A percentile compares a stretch with the other conserved stretches of the same genome.
Conservation (phyloP, 192 early-diverging fungal genomes). For the Gaertneriomyces semiglobifer region DNA sequence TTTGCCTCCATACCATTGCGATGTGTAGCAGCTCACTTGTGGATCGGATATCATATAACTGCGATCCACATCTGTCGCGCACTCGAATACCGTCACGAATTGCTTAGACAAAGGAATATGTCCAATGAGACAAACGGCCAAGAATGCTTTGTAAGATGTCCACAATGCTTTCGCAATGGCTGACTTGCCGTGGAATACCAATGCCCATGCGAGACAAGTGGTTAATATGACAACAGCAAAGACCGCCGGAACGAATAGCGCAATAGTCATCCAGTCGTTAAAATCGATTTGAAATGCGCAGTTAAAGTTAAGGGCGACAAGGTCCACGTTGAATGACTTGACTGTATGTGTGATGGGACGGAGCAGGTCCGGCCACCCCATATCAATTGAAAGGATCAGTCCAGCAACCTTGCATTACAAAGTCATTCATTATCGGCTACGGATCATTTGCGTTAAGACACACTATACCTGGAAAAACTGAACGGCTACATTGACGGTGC, state of each 20-base stretch:
- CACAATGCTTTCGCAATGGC: background rate
- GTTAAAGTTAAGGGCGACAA: slow-evolving; percentile 2
- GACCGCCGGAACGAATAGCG: slow-evolving; percentile 12
- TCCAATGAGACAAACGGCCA: slow-evolving; percentile 14
- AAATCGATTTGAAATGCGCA: slow-evolving; percentile 18
- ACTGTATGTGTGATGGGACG: background rate
- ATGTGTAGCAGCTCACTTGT: slow-evolving; percentile 25
- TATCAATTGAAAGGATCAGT: slow-evolving; percentile 11
- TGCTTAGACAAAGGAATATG: slow-evolving; percentile 27
- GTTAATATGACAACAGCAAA: background rate
- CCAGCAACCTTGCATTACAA: slow-evolving; percentile 8
- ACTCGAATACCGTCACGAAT: slow-evolving; percentile 29
- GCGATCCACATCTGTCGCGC: slow-evolving; percentile 29
- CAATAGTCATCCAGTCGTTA: slow-evolving; percentile 7
- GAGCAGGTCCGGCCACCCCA: slow-evolving; percentile 16
- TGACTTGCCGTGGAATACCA: background rate
- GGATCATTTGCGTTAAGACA: background rate
- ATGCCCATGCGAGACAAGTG: slow-evolving; percentile 6
- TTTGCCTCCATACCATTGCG: slow-evolving; percentile 12
- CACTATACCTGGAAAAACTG: slow-evolving; percentile 23
- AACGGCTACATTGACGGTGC: slow-evolving; percentile 11
- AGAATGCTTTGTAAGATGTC: slow-evolving; percentile 9
- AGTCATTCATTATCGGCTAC: background rate
- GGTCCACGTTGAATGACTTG: slow-evolving; percentile 9
- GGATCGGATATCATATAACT: slow-evolving; percentile 17